Base-by-base conservation (phyloP, 179 eudicot genomes). In the Amaranthus tricolor region DNA sequence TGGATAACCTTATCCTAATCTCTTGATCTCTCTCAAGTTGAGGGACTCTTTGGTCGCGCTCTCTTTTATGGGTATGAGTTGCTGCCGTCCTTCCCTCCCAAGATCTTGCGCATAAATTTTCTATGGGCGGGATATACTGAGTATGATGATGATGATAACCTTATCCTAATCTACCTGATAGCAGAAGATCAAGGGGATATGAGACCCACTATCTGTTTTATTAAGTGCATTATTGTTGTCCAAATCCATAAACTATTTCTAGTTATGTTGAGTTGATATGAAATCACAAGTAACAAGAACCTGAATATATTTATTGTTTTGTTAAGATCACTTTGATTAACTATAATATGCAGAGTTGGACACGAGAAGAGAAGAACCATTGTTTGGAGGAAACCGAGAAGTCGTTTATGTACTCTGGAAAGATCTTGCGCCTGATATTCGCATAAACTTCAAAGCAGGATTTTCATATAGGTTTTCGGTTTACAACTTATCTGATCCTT, bases 301-400 rank as follows among this genome's bases (percentile, higher is more conserved):
- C 66, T 8, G 51, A 59, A 43, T 76, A 12, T 20, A 11, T 3
- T 15, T 58, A 50, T 44, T 24, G 56, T 54, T 21, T 17, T 31
- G 20, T 48, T 77, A 65, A 44, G 21, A 13, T 50, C 43, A 15
- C 70, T 49, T 60, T 64, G 53, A 44, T 62, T 74, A 55, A 24
- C 40, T 31, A 31, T 31, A 31, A 21, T 74, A 20, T 58, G 78
- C 88, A 93, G 98, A 82, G 77, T 71, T 93, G 98, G 98, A 88
- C 82, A 13, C 87, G 98, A 72, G 98, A 89, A 82, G 97, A 93
- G 85, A 93, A 93, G 91, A 83, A 93, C 79, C 95, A 88, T 59
- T 93, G 98, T 73, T 79, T 93, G 80, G 97, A 89, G 80, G 98
- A 93, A 83, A 93, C 98, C 0, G 93, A 91, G 88, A 93, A 89